Conservation (phyloP, 23 red algal genomes). For the Cyanidioschyzon merolae region DNA sequence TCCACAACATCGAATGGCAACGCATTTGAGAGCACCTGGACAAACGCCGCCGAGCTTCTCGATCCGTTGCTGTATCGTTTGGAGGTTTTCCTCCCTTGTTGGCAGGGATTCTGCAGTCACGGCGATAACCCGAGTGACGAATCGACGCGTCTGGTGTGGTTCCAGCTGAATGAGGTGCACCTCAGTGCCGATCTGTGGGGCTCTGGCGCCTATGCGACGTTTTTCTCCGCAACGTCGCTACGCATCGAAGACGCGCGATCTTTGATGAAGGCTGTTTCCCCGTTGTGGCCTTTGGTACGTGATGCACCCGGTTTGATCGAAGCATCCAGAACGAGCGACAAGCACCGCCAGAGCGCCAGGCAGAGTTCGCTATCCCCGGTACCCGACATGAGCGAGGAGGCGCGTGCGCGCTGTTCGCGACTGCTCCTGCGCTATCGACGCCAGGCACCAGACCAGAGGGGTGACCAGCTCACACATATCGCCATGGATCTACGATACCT, state of each 20-base stretch:
- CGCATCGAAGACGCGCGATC: slow-evolving; percentile 7
- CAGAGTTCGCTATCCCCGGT: background rate
- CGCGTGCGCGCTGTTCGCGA: background rate
- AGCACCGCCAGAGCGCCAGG: background rate
- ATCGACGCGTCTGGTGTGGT: background rate
- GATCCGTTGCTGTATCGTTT: slow-evolving; percentile 6
- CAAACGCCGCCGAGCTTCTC: no score
- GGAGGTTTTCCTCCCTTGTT: background rate
- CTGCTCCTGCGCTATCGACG: background rate
- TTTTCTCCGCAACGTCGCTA: background rate
- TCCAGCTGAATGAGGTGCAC: background rate
- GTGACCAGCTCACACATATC: background rate
- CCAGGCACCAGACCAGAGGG: background rate
- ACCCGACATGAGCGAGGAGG: background rate
- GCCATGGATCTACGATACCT: slow-evolving; percentile 6
- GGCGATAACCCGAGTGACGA: background rate
- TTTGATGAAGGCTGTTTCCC: background rate
- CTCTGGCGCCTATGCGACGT: background rate
- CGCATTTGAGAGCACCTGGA: no score
- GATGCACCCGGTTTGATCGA: background rate
- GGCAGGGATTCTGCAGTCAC: background rate
- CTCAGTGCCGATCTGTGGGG: background rate
- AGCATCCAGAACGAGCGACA: background rate
- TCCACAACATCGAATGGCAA: no score
- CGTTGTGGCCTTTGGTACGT: background rate